Conservation (phyloP, 2,329 filamentous ascomycete species). For the Tricladium varicosporioides region DNA sequence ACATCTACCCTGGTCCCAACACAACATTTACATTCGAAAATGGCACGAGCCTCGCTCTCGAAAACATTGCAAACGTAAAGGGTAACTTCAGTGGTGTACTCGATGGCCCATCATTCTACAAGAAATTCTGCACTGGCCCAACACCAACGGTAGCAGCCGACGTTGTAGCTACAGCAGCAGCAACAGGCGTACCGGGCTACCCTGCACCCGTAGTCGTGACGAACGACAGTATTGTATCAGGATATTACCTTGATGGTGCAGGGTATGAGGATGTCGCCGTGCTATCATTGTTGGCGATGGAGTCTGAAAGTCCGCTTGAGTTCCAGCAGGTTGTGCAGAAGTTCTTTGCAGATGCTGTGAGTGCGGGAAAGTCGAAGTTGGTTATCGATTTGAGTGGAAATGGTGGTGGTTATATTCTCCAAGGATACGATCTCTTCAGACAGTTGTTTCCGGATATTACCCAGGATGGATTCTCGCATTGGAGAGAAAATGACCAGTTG, state of each 20-base stretch:
- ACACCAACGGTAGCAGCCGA: not conserved
- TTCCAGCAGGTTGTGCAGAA: conserved; percentile 30
- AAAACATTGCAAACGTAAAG: conserved; percentile 38
- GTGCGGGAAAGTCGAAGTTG: conserved; percentile 53
- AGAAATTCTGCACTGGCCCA: conserved; percentile 23
- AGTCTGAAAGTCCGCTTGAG: conserved; percentile 23
- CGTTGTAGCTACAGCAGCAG: conserved; percentile 2
- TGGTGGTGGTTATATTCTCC: conserved; percentile 49
- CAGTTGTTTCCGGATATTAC: conserved; percentile 31
- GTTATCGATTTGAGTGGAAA: conserved; percentile 64
- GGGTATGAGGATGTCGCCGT: conserved; percentile 33
- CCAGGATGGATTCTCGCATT: conserved; percentile 27
- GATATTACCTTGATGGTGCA: conserved; percentile 30
- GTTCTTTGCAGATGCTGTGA: conserved; percentile 46
- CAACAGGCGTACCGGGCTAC: conserved; percentile 24
- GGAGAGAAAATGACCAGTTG: conserved; percentile 26
- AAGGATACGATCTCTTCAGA: conserved; percentile 47
- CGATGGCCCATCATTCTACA: conserved; percentile 30
- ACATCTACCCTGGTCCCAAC: conserved; percentile 39
- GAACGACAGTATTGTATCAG: conserved; percentile 26
- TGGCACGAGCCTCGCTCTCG: conserved; percentile 34
- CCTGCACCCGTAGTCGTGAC: conserved; percentile 26
- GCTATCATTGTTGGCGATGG: conserved; percentile 28
- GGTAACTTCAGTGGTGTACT: conserved; percentile 33
- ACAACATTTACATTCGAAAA: conserved; percentile 42